Conservation (phyloP, 768 basidiomycete genomes). For the Royoungia palumana region DNA sequence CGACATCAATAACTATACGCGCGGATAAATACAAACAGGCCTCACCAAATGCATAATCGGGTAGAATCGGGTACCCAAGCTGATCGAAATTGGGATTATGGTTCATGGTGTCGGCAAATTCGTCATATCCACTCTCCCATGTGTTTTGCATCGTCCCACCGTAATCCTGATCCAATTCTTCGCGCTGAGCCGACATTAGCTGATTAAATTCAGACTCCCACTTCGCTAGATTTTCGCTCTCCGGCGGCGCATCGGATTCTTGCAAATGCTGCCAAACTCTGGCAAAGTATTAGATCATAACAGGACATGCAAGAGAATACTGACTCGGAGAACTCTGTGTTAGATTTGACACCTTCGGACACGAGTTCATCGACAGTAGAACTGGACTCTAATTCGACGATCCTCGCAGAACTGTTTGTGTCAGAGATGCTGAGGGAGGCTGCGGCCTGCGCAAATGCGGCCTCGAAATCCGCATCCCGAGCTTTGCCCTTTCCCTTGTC, state of each 20-base stretch:
- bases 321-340: slow-evolving; percentile 53
- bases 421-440: slow-evolving; percentile 48
- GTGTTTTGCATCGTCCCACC: slow-evolving; percentile 58
- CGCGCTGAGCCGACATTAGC: slow-evolving; percentile 64
- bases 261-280: slow-evolving; percentile 66
- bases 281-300: slow-evolving; percentile 2
- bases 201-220: slow-evolving; percentile 86
- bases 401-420: slow-evolving; percentile 40
- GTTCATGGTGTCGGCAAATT: slow-evolving; percentile 34
- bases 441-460: slow-evolving; percentile 70
- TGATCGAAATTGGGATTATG: slow-evolving; percentile 53
- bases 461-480: slow-evolving; percentile 76
- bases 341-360: slow-evolving; percentile 27
- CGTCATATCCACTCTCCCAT: slow-evolving; percentile 57
- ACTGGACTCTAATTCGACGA: slow-evolving; percentile 52
- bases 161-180: slow-evolving; percentile 63
- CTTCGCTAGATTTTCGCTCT: slow-evolving; percentile 62
- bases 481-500: slow-evolving; percentile 77
- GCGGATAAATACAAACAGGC: neutral
- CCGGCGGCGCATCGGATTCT: slow-evolving; percentile 54
- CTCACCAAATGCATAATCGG: slow-evolving; percentile 76
- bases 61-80: slow-evolving; percentile 73
- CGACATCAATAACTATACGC: slow-evolving; percentile 1
- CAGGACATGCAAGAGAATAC: slow-evolving; percentile 17
- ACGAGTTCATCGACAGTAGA: slow-evolving; percentile 41